Conservation (phyloP, 2,329 filamentous ascomycete species). For the Aspergillus sp. region DNA sequence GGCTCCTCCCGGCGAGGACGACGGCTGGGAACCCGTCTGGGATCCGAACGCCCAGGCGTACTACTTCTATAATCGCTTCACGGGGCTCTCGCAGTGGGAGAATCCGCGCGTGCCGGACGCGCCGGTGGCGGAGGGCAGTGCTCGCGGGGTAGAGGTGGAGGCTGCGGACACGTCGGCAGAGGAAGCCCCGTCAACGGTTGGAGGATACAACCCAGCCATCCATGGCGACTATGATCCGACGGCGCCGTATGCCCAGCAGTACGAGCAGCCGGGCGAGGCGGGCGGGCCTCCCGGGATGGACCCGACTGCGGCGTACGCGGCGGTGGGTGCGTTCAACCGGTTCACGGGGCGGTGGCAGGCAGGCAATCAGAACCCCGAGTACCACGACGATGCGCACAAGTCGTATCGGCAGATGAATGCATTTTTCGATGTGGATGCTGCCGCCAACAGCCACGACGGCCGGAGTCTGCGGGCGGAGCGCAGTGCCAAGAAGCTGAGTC, state of each 20-base stretch:
- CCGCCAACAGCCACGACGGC: conserved; percentile 86
- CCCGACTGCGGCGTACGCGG: conserved; percentile 56
- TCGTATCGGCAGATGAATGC: conserved; percentile 84
- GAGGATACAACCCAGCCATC: conserved; percentile 92
- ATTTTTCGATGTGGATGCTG: conserved; percentile 93
- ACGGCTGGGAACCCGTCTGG: conserved; percentile 81
- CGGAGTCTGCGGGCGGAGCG: conserved; percentile 89
- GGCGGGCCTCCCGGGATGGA: conserved; percentile 36
- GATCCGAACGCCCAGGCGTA: conserved; percentile 65
- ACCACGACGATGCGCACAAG: conserved; percentile 85
- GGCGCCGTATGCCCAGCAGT: conserved; percentile 80
- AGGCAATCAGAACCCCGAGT: conserved; percentile 64
- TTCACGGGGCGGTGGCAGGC: conserved; percentile 83
- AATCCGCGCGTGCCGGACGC: conserved; percentile 71
- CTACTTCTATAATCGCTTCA: conserved; percentile 84
- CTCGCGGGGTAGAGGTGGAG: conserved; percentile 32
- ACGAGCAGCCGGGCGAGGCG: conserved; percentile 37
- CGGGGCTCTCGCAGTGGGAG: conserved; percentile 73
- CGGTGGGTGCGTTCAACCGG: conserved; percentile 80
- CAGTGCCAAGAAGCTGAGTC: conserved; percentile 76
- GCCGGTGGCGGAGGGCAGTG: conserved; percentile 20
- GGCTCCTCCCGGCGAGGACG: conserved; percentile 51
- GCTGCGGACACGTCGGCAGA: conserved; percentile 32
- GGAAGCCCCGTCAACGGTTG: conserved; percentile 45
- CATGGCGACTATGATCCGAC: conserved; percentile 96